Conservation (phyloP, 23 red algal species). For the Agarophyton chilense region DNA sequence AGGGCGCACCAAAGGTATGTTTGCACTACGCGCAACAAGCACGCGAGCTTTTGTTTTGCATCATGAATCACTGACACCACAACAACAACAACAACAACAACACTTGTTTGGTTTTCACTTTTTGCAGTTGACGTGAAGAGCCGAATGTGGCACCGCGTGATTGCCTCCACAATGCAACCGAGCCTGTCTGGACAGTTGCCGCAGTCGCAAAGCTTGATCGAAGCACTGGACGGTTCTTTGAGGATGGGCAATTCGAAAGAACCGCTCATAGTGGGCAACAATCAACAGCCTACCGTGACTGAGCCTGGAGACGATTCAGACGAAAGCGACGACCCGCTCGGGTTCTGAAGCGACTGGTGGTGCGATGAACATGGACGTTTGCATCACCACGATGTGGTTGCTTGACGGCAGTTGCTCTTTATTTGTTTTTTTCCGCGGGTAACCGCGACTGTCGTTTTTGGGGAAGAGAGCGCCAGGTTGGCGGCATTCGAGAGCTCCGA, state of each 20-base stretch:
- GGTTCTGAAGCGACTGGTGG: no score
- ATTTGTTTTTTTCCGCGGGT: not conserved
- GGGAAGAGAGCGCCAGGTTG: no score
- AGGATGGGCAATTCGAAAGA: not conserved
- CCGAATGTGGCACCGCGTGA: constrained; percentile 98
- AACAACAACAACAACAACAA: no score
- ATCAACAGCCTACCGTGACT: not conserved
- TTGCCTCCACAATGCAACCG: constrained; percentile 90
- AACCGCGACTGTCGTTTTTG: not conserved
- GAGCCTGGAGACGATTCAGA: constrained; percentile 18
- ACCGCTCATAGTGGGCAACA: not conserved
- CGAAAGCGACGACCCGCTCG: not conserved
- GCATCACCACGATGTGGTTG: no score
- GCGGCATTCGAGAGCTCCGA: no score
- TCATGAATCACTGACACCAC: no score
- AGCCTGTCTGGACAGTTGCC: constrained; percentile 23
- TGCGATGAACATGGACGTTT: not conserved
- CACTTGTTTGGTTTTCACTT: no score
- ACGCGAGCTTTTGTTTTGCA: not conserved
- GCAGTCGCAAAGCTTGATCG: constrained; percentile 2
- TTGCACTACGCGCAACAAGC: not conserved
- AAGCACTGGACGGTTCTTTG: not conserved
- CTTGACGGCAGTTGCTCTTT: not conserved
- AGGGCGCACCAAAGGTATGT: constrained; percentile 70
- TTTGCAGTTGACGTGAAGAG: constrained; percentile 84